These are phyloP conservation scores for Ricinus communis DNA, from an alignment of 345 rosid genomes.

Conservation along the genomic window DNA sequence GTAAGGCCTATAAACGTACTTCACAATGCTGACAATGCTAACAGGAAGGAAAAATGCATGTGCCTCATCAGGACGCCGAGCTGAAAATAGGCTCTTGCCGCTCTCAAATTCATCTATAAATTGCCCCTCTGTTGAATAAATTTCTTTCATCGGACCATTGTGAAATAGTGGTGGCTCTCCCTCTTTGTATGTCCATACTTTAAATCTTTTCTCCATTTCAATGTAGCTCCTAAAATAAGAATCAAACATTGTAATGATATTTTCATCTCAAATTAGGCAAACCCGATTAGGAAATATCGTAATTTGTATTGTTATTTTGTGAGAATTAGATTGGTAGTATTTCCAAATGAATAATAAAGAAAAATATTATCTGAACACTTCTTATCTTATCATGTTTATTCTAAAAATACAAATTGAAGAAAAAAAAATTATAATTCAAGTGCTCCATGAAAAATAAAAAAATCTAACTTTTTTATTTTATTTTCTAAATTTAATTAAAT, in stretches of 20 bases:
- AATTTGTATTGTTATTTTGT: too few relatives aligned
- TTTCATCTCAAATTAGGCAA: too few relatives aligned
- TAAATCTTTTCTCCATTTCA: slow-evolving; percentile 60
- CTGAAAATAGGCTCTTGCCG: slow-evolving; percentile 31
- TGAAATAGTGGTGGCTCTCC: slow-evolving; percentile 59
- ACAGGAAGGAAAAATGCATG: slow-evolving; percentile 53
- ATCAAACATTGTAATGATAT: too few relatives aligned
- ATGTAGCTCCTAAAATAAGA: slow-evolving; percentile 48
- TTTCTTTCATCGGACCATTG: slow-evolving; percentile 42
- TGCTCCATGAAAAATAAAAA: too few relatives aligned
- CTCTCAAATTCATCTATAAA: slow-evolving; percentile 57
- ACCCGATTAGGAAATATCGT: too few relatives aligned
- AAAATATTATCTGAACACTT: too few relatives aligned
- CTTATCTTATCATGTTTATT: too few relatives aligned
- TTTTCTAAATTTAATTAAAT: neutral
- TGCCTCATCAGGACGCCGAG: slow-evolving; percentile 51
- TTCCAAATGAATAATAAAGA: too few relatives aligned
- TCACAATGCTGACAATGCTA: slow-evolving; percentile 40
- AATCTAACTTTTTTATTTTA: too few relatives aligned
- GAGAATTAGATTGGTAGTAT: too few relatives aligned
- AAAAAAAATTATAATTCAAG: too few relatives aligned
- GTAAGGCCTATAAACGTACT: slow-evolving; percentile 44
- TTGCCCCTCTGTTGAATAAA: slow-evolving; percentile 62
- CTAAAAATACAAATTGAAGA: too few relatives aligned
- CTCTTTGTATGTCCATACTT: slow-evolving; percentile 58